These are phyloP conservation scores for Aegilops tauschii DNA, from an alignment of 176 grass and related monocot genomes.

Conservation along the genomic window DNA sequence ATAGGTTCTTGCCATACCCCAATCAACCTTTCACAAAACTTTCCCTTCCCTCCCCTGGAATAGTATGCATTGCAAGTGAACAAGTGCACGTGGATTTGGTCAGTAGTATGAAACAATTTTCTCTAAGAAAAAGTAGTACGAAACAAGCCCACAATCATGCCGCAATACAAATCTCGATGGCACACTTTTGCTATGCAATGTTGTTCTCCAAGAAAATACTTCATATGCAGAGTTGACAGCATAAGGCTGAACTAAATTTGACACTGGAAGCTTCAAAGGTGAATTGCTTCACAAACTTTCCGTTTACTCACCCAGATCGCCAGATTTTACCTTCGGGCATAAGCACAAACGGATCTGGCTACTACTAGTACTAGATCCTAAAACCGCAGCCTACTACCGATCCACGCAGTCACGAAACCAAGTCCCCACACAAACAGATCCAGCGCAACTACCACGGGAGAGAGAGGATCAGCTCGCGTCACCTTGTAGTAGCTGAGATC, in stretches of 20 bases:
- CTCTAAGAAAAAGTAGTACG: background rate
- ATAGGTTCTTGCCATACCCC: background rate
- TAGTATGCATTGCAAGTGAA: background rate
- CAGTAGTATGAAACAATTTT: background rate
- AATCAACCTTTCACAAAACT: background rate
- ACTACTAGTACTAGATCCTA: background rate
- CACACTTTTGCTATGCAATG: background rate
- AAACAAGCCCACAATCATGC: background rate
- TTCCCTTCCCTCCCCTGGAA: background rate
- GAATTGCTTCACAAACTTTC: background rate
- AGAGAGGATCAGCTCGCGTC: background rate
- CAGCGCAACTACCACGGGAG: background rate
- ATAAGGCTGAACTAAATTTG: background rate
- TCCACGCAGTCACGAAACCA: background rate
- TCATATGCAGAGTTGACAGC: no score
- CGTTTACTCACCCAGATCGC: background rate
- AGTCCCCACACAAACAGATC: background rate
- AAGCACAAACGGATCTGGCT: slow-evolving; percentile 12
- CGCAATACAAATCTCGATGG: background rate
- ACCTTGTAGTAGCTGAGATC: slow-evolving; percentile 87
- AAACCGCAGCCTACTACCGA: background rate
- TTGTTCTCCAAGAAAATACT: background rate
- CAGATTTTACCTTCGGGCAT: background rate
- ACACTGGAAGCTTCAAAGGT: background rate
- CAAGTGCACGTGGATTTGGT: background rate